A percentile compares a stretch with the other conserved stretches of the same genome.
Evolutionary conservation across 176 grass and related monocot species (phyloP).

Genomic region (Raddia guianensis): DNA sequence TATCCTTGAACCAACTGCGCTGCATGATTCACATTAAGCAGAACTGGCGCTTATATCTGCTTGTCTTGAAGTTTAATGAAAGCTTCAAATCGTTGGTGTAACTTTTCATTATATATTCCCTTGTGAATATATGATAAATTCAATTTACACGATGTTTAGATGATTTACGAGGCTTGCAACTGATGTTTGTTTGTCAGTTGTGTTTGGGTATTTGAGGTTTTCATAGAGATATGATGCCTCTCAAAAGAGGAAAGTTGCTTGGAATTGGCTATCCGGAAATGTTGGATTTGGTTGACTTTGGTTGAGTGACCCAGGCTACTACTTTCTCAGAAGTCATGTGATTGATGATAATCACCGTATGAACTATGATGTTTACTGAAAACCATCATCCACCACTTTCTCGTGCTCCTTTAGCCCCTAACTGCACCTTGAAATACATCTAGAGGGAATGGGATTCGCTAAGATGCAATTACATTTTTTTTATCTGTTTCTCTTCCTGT

Average conservation of each 20-base stretch:
- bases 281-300: neutral
- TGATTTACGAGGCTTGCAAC: neutral
- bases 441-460: neutral
- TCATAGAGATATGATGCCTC: neutral
- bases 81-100: neutral
- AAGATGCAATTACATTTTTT: neutral
- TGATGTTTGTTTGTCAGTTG: neutral
- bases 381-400: neutral
- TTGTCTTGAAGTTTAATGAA: neutral
- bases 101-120: neutral
- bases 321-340: neutral
- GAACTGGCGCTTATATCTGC: neutral
- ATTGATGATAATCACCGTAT: neutral
- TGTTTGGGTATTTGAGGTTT: neutral
- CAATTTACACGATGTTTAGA: neutral
- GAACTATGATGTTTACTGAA: neutral
- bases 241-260: conserved; percentile 3
- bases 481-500: neutral
- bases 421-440: neutral
- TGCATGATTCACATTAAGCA: neutral
- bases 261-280: neutral
- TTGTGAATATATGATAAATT: conserved; percentile 5
- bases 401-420: neutral
- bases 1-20: neutral
- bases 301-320: neutral